Percentiles rank a stretch among this genome's conserved stretches.
Conservation (phyloP, 2,329 filamentous ascomycete genomes). For the Xylaria sp. region DNA sequence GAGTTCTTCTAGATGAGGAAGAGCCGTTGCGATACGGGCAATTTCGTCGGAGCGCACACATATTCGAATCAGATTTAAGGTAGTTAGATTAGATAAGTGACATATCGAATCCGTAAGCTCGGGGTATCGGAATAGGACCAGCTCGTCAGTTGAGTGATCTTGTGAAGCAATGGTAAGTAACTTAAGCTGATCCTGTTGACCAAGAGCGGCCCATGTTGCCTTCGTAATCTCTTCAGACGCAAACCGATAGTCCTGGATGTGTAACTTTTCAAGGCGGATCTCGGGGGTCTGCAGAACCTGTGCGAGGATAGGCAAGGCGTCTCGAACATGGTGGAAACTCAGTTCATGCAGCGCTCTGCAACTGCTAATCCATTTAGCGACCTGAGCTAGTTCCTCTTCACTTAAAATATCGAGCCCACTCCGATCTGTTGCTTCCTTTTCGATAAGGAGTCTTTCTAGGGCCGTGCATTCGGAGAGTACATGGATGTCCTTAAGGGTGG, state of each 20-base stretch:
- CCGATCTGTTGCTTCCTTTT: slow-evolving; percentile 39
- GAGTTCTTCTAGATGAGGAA: slow-evolving; percentile 64
- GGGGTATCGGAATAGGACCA: slow-evolving; percentile 53
- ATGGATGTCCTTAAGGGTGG: slow-evolving; percentile 46
- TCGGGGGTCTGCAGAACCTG: slow-evolving; percentile 41
- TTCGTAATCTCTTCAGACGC: slow-evolving; percentile 29
- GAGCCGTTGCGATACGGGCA: slow-evolving; percentile 54
- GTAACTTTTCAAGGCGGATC: slow-evolving; percentile 42
- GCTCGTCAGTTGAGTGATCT: slow-evolving; percentile 58
- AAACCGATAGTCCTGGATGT: slow-evolving; percentile 37
- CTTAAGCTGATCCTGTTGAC: slow-evolving; percentile 41
- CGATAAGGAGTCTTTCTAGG: slow-evolving; percentile 51
- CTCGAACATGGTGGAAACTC: slow-evolving; percentile 59
- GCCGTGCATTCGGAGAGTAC: slow-evolving; percentile 49
- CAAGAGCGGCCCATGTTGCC: slow-evolving; percentile 43
- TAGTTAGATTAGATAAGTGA: slow-evolving; percentile 60
- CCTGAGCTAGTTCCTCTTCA: slow-evolving; percentile 43
- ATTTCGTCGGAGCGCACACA: slow-evolving; percentile 63
- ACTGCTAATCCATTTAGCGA: slow-evolving; percentile 48
- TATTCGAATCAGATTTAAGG: slow-evolving; percentile 63
- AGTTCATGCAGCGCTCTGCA: slow-evolving; percentile 44
- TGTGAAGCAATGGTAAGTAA: slow-evolving; percentile 43
- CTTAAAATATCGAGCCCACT: slow-evolving; percentile 39
- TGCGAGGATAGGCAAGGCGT: slow-evolving; percentile 49
- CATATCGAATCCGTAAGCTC: slow-evolving; percentile 56